phyloP scores from a whole-genome alignment of 805 yeast species.

The Sugiyamaella valdiviana region DNA sequence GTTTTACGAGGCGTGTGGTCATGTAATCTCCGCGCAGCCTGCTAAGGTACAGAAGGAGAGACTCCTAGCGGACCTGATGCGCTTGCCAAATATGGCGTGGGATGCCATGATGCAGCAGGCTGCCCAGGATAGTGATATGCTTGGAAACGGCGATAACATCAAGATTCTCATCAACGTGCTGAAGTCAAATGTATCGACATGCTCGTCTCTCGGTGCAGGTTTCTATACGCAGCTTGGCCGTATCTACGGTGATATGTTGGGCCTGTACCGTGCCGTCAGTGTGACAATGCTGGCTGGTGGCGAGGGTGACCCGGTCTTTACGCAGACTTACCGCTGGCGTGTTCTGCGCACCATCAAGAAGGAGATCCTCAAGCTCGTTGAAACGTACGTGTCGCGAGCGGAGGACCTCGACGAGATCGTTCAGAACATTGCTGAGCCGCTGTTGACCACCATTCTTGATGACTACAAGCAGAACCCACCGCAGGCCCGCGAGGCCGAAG shows the following conservation, averaged over 20 bases:
- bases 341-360: conserved; percentile 94
- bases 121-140: conserved; percentile 70
- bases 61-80: conserved; percentile 73
- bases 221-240: conserved; percentile 82
- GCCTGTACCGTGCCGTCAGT: conserved; percentile 82
- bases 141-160: conserved; percentile 73
- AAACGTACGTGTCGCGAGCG: conserved; percentile 81
- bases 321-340: conserved; percentile 91
- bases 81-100: conserved; percentile 93
- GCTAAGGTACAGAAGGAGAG: conserved; percentile 62
- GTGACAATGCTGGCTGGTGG: conserved; percentile 69
- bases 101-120: conserved; percentile 79
- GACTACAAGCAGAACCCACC: conserved; percentile 88
- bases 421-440: conserved; percentile 71
- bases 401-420: conserved; percentile 81
- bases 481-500: conserved; percentile 97
- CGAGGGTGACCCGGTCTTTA: conserved; percentile 76
- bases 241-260: conserved; percentile 84
- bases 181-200: conserved; percentile 92
- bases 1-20: conserved; percentile 95
- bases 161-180: conserved; percentile 89
- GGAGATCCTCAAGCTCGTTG: conserved; percentile 83
- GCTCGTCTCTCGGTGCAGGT: conserved; percentile 89
- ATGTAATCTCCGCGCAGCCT: conserved; percentile 82
- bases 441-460: conserved; percentile 76